Evolutionary conservation across 257 asterid genomes (phyloP), one percentile per base, ranked within the genome.

Genomic region (Eustoma russellianum): DNA sequence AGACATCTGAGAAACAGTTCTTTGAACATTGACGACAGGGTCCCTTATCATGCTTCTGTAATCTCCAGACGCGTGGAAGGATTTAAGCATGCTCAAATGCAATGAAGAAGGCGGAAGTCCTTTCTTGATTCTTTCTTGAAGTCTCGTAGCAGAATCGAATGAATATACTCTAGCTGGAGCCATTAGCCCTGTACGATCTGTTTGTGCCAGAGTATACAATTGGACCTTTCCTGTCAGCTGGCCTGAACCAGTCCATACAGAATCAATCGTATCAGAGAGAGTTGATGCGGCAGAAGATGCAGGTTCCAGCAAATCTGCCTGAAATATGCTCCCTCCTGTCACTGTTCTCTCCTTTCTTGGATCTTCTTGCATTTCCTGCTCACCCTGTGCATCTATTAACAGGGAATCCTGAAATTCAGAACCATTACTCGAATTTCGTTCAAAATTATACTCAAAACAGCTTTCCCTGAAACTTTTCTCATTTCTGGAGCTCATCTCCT

Each of bases 31-130:
- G 28, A 72, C 47, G 54, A 82, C 59, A 1, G 98, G 98, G 57
- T 92, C 98, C 57, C 95, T 73, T 48, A 87, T 73, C 98, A 87
- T 87, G 70, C 75, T 46, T 59, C 77, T 67, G 71, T 73, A 92
- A 43, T 92, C 94, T 15, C 97, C 97, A 49, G 88, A 92, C 58
- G 94, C 95, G 63, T 92, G 95, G 65, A 92, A 92, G 60, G 97
- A 83, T 52, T 82, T 79, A 50, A 70, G 51, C 3, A 71, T 73
- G 0, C 82, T 70, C 63, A 88, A 69, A 68, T 83, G 78, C 73
- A 69, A 55, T 1, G 88, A 79, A 41, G 92, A 74, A 64, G 95
- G 86, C 0, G 88, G 82, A 48, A 79, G 79, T 18, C 80, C 95
- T 77, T 76, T 85, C n/a, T 46, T 62, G 5, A 70, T 69, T 70